phyloP scores from a whole-genome alignment of 148 eudicot genomes.

The Oxyria digyna region DNA sequence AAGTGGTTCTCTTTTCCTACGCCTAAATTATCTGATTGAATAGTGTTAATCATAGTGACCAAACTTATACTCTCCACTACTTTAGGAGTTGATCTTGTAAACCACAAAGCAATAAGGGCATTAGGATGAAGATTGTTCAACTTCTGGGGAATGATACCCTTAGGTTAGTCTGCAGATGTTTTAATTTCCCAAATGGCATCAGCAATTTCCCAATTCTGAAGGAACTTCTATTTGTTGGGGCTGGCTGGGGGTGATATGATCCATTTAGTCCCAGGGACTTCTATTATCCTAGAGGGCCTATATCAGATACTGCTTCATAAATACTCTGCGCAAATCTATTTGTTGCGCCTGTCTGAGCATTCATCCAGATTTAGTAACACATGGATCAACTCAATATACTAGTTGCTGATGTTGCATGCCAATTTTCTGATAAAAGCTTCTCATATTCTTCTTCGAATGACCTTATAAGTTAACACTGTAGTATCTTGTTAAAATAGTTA shows the following conservation, averaged over 20 bases:
- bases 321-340: background rate
- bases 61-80: background rate
- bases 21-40: background rate
- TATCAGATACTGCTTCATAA: background rate
- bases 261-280: background rate
- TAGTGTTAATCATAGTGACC: background rate
- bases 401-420: background rate
- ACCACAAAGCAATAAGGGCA: background rate
- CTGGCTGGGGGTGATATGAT: background rate
- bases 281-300: background rate
- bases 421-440: background rate
- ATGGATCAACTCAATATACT: background rate
- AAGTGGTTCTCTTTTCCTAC: background rate
- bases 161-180: background rate
- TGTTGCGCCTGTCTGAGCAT: background rate
- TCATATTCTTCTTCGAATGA: background rate
- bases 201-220: background rate
- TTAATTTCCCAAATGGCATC: too few species aligned
- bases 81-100: background rate
- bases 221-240: background rate
- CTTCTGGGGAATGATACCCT: background rate
- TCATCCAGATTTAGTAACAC: background rate
- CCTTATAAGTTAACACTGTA: background rate
- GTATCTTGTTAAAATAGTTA: background rate
- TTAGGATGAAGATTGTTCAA: background rate